Conservation (phyloP, 805 yeast species). For the Saccharomycopsis javanensis region DNA sequence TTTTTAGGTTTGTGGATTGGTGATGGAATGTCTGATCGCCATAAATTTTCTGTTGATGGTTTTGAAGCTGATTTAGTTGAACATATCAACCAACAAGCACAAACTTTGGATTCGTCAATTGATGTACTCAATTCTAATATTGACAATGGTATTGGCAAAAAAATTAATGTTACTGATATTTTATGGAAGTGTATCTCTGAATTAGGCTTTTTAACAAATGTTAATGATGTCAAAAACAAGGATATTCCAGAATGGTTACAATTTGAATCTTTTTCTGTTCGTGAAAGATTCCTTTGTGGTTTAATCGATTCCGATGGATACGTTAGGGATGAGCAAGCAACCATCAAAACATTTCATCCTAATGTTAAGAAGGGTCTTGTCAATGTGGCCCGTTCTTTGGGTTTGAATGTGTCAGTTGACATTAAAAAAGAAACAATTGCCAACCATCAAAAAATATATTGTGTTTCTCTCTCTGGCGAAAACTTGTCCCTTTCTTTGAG, state of each 20-base stretch:
- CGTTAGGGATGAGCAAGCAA: slow-evolving; percentile 22
- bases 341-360: slow-evolving; percentile 27
- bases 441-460: slow-evolving; percentile 20
- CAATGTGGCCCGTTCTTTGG: slow-evolving; percentile 35
- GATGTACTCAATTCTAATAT: too few species aligned
- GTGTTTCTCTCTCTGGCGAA: slow-evolving; percentile 22
- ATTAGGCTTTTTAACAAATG: slow-evolving; percentile 19
- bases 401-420: slow-evolving; percentile 30
- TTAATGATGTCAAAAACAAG: slow-evolving; percentile 21
- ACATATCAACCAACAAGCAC: slow-evolving; percentile 21
- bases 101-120: too few species aligned
- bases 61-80: slow-evolving; percentile 23
- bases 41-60: slow-evolving; percentile 27
- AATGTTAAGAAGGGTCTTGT: slow-evolving; percentile 30
- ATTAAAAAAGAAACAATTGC: slow-evolving; percentile 23
- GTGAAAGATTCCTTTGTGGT: slow-evolving; percentile 38
- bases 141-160: neutral
- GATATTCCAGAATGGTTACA: slow-evolving; percentile 29
- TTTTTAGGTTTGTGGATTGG: slow-evolving; percentile 35
- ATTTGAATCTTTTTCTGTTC: slow-evolving; percentile 30
- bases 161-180: slow-evolving; percentile 20
- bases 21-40: slow-evolving; percentile 25
- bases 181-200: slow-evolving; percentile 26
- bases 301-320: slow-evolving; percentile 33
- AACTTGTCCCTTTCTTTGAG: too few species aligned